phyloP scores from a whole-genome alignment of 495 filamentous ascomycete genomes.

The Tuber magnatum region DNA sequence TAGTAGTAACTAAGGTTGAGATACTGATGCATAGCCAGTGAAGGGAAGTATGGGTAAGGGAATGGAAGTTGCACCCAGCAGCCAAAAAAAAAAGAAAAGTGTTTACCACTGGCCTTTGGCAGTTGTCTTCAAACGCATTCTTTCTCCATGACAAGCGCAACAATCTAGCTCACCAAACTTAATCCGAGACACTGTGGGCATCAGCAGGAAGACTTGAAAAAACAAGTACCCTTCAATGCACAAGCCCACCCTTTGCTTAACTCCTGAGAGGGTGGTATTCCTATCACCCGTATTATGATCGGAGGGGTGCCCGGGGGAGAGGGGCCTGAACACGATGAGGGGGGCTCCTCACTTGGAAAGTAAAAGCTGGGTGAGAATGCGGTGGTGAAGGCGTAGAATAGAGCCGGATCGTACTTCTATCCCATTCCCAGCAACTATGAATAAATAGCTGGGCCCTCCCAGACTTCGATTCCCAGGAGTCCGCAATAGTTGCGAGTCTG shows the following conservation, averaged over 20 bases:
- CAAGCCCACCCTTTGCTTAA: not conserved
- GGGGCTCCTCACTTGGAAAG: not conserved
- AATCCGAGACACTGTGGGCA: not conserved
- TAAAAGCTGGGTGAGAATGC: not conserved
- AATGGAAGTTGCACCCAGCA: not conserved
- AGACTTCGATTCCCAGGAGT: not conserved
- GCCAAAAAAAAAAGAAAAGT: not conserved
- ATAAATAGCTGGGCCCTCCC: not conserved
- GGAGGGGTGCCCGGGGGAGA: not conserved
- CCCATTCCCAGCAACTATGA: not conserved
- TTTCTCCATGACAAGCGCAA: not conserved
- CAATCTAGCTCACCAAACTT: not conserved
- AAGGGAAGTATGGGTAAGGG: not conserved
- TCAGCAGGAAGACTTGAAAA: not conserved
- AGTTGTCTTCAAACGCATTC: not conserved
- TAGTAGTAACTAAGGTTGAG: not conserved
- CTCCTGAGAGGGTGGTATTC: not conserved
- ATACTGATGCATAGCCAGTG: not conserved
- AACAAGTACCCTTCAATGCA: not conserved
- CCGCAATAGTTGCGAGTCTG: not conserved
- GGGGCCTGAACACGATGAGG: not conserved
- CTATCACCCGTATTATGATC: not conserved
- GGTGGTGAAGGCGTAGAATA: not conserved
- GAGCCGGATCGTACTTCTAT: not conserved
- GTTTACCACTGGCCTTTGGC: not conserved